Evolutionary conservation across 2,329 filamentous ascomycete genomes (phyloP), one percentile per base, ranked within the genome.

Genomic region (Aspergillus pseudonomiae): DNA sequence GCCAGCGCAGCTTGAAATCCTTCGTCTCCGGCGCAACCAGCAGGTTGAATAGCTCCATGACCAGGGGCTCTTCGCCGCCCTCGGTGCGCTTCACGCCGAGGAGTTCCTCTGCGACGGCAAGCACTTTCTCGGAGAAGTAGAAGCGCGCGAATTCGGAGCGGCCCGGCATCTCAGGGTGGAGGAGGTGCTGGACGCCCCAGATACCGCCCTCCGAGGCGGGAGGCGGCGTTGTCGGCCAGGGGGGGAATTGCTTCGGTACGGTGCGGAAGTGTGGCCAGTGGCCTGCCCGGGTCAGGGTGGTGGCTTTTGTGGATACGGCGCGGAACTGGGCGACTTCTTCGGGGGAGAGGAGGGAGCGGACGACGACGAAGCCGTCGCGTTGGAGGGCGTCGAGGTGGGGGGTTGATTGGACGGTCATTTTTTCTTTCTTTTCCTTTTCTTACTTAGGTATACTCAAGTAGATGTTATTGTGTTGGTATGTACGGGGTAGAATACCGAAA

Each of bases 21-120:
- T 74, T 69, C 45, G 88, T 87, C 36, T 78, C 78, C 0, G 93
- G 93, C 6, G 90, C 83, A 16, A 96, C 88, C 9, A 96, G 88
- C 78, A 96, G 84, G 75, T 97, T 97, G 79, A 93, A 93, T 21
- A 97, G 81, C 78, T 96, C 93, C 88, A 96, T 91, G 45, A 94
- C 90, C 26, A 97, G 81, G 1, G 89, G 82, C 6, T 90, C 86
- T 39, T 88, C 85, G 21, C 69, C 67, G 5, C 11, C 41, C 5
- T 39, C 28, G 4, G 9, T n/a, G 1, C 62, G 12, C 19, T 68
- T 68, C 3, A 79, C 57, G 1, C 80, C 82, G 45, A 96, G 81
- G 2, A 96, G 79, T 72, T 88, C 85, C 67, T 85, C 86, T 1
- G 90, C 89, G 1, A 91, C 84, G 34, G 78, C 75, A 0, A 94